Base-by-base conservation (phyloP, 768 basidiomycete species). In the Lyophyllum decastes region DNA sequence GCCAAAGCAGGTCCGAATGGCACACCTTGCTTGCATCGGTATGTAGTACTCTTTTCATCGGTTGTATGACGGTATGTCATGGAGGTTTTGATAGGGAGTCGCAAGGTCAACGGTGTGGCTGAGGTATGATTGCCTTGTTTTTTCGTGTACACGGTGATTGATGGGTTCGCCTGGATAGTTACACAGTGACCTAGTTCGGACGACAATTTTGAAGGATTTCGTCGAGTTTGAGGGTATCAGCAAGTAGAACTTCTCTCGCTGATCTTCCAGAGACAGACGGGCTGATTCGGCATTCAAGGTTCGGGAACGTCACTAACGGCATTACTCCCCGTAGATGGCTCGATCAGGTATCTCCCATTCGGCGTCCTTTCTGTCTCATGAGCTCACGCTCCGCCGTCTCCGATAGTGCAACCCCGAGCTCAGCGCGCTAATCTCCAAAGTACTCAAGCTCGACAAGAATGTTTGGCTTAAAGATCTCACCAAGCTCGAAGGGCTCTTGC, bases 51-150 rank as follows among this genome's bases (percentile, higher is more conserved):
- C n/a, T 21, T 7, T 27, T 48, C 46, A 62, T 70, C 25, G 52
- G 66, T 41, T 5, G 21, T 34, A 52, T 30, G 56, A 55, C 59
- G 16, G 6, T 10, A 30, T 30, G 30, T 21, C 30, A 17, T 30
- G 33, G 27, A 45, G 46, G 45, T 57, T n/a, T 44, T 49, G 50
- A 58, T 21, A 86, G 86, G 86, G 26, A 90, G 88, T 66, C 84
- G 88, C 64, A 91, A 88, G 69, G 90, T 95, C 66, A 99, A 99
- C 65, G 96, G 97, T 67, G 97, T 98, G 14, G 96, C 97, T 10
- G 96, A 95, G 77, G 86, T 88, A 61, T 10, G n/a, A n/a, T n/a
- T n/a, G 68, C 21, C 47, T 41, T 45, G 19, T 45, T 38, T 19
- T 27, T 17, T 21, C 17, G 5, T 21, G 14, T 25, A 3, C 9